Evolutionary conservation across 768 basidiomycete species (phyloP).

Genomic region (Cytidiella melzeri): DNA sequence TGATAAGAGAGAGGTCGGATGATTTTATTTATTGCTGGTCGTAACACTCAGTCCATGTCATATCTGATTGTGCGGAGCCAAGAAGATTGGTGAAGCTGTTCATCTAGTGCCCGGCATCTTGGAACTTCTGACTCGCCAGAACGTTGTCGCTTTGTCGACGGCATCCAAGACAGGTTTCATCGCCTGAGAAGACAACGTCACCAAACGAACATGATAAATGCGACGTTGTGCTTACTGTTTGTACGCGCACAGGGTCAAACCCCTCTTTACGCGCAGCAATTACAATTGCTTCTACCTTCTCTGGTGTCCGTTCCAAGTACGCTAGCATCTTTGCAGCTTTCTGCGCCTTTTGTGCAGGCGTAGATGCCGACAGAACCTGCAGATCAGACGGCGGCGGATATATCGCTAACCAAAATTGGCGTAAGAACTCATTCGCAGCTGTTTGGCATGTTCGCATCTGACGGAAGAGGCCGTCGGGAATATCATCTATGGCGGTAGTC

Average conservation of each 20-base stretch:
- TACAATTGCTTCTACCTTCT: constrained; percentile 79
- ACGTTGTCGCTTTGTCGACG: constrained; percentile 65
- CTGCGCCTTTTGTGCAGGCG: constrained; percentile 61
- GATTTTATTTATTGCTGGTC: too few relatives aligned
- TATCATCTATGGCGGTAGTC: constrained; percentile 47
- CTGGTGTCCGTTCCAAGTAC: constrained; percentile 72
- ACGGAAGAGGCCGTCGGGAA: constrained; percentile 71
- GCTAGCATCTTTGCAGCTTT: constrained; percentile 86
- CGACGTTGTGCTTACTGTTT: constrained; percentile 46
- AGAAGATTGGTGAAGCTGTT: background rate
- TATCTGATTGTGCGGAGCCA: too few relatives aligned
- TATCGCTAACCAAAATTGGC: constrained; percentile 90
- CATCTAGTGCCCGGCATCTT: background rate
- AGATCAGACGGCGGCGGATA: constrained; percentile 67
- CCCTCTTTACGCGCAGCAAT: constrained; percentile 52
- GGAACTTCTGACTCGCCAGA: constrained; percentile 28
- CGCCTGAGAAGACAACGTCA: constrained; percentile 37
- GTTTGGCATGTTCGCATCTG: constrained; percentile 90
- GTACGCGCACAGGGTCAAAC: constrained; percentile 55
- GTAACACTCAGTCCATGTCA: too few relatives aligned
- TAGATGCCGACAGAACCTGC: constrained; percentile 42
- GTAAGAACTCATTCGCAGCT: constrained; percentile 90
- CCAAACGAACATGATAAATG: background rate
- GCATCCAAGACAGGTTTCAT: constrained; percentile 72
- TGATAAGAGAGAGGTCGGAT: too few relatives aligned